Percentiles rank a stretch among this genome's conserved stretches.
Conservation (phyloP, 371 early-diverging fungal genomes). For the Mortierella sp. region DNA sequence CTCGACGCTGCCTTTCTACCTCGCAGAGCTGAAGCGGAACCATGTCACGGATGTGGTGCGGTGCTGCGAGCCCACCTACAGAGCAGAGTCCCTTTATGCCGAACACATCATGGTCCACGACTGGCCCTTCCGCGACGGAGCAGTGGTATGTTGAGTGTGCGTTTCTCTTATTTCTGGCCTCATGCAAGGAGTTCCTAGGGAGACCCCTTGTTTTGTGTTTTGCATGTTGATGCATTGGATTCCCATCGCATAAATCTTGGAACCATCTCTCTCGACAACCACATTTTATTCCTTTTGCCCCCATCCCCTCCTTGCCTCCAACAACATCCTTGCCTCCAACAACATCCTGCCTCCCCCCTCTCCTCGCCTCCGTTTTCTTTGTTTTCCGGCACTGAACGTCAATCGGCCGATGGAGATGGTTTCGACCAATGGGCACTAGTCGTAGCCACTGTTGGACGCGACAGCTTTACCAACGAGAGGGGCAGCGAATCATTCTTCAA, state of each 20-base stretch:
- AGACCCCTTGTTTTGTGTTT: conserved; percentile 61
- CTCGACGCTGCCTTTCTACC: conserved; percentile 81
- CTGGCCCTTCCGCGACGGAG: conserved; percentile 85
- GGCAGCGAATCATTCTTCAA: neutral
- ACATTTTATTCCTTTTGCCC: neutral
- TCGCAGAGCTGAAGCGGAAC: conserved; percentile 77
- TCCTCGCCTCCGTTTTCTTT: neutral
- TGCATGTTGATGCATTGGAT: conserved; percentile 73
- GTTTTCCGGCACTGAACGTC: neutral
- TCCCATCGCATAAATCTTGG: neutral
- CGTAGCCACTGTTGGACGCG: neutral
- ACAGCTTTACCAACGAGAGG: neutral
- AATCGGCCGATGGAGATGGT: neutral
- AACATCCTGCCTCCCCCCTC: neutral
- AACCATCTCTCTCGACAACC: neutral
- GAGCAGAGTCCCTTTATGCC: conserved; percentile 67
- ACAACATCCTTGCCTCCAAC: neutral
- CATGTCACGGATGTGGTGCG: conserved; percentile 89
- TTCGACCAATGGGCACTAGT: neutral
- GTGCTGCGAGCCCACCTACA: conserved; percentile 93
- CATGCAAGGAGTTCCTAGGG: neutral
- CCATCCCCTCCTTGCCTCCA: neutral
- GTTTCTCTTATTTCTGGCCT: neutral
- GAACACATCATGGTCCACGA: conserved; percentile 84
- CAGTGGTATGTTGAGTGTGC: conserved; percentile 62